Percentiles rank a stretch among this genome's conserved stretches.
These are phyloP conservation scores for Beauveria asiatica DNA, from an alignment of 2,329 filamentous ascomycete species.

Conservation along the genomic window DNA sequence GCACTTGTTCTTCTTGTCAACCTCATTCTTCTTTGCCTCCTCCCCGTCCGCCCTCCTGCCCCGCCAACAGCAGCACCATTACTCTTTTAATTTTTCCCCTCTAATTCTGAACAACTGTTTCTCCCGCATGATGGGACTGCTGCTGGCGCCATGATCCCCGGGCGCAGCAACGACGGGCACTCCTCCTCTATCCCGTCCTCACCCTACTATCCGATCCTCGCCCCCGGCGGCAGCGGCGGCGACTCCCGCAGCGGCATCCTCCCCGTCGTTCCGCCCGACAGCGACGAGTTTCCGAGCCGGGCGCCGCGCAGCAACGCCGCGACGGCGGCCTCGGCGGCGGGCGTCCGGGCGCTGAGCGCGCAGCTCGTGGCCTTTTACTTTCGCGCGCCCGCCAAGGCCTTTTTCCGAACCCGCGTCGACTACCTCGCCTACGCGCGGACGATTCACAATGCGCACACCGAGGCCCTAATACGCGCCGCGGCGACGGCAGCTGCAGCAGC, in stretches of 20 bases:
- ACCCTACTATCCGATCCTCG: constrained; percentile 16
- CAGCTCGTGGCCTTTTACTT: constrained; percentile 88
- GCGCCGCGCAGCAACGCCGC: constrained; percentile 46
- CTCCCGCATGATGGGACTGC: constrained; percentile 8
- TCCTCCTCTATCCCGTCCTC: constrained; percentile 19
- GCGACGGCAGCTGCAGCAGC: constrained; percentile 24
- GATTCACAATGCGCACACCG: constrained; percentile 39
- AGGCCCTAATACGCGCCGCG: constrained; percentile 24
- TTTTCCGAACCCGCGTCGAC: constrained; percentile 84
- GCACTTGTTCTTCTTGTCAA: neutral
- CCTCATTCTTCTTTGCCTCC: neutral
- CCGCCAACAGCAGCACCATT: neutral
- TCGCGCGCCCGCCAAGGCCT: constrained; percentile 81
- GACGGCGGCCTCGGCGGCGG: constrained; percentile 73
- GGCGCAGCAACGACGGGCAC: constrained; percentile 17
- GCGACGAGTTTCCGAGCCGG: constrained; percentile 35
- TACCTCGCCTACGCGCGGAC: constrained; percentile 56
- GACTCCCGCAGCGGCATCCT: constrained; percentile 31
- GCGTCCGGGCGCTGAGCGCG: constrained; percentile 73
- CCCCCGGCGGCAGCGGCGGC: no score
- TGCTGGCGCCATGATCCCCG: constrained; percentile 14
- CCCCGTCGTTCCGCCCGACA: constrained; percentile 35
- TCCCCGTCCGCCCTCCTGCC: neutral
- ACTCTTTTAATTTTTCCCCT: neutral
- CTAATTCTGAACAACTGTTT: neutral